phyloP scores from a whole-genome alignment of 768 basidiomycete genomes.

The Auricularia sp. region DNA sequence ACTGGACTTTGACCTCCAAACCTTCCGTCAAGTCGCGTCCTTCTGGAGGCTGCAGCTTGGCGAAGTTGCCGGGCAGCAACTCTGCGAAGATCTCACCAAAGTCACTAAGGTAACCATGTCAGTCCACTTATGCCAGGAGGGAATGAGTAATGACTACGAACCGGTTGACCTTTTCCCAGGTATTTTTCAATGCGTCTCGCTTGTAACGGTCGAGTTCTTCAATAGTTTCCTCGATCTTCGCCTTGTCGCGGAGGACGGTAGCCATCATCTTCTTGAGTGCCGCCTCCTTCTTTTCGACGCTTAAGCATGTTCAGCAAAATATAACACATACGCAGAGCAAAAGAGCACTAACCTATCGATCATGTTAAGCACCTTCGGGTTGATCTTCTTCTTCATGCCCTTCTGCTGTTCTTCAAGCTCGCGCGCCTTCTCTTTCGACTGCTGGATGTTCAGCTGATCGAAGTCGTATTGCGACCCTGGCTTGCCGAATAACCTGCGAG shows the following conservation, averaged over 20 bases:
- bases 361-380: conserved; percentile 92
- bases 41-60: conserved; percentile 89
- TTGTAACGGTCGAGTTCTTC: conserved; percentile 90
- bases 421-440: conserved; percentile 50
- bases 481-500: conserved; percentile 69
- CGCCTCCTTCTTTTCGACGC: conserved; percentile 87
- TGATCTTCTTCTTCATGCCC: conserved; percentile 90
- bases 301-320: conserved; percentile 19
- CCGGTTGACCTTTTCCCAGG: conserved; percentile 88
- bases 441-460: conserved; percentile 44
- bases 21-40: conserved; percentile 90
- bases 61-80: conserved; percentile 90
- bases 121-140: not conserved
- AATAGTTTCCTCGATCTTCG: conserved; percentile 91
- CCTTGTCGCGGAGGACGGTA: conserved; percentile 83
- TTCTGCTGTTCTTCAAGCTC: conserved; percentile 73
- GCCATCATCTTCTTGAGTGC: conserved; percentile 80
- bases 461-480: conserved; percentile 78
- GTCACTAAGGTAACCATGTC: conserved; percentile 43
- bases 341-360: conserved; percentile 65
- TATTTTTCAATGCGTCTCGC: conserved; percentile 83
- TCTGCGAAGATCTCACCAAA: conserved; percentile 96
- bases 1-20: conserved; percentile 91
- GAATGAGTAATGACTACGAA: not conserved
- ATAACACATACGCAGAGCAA: not conserved